A percentile compares a stretch with the other conserved stretches of the same genome.
Evolutionary conservation across 176 grass and related monocot genomes (phyloP).

Genomic region (Hyparrhenia diplandra): DNA sequence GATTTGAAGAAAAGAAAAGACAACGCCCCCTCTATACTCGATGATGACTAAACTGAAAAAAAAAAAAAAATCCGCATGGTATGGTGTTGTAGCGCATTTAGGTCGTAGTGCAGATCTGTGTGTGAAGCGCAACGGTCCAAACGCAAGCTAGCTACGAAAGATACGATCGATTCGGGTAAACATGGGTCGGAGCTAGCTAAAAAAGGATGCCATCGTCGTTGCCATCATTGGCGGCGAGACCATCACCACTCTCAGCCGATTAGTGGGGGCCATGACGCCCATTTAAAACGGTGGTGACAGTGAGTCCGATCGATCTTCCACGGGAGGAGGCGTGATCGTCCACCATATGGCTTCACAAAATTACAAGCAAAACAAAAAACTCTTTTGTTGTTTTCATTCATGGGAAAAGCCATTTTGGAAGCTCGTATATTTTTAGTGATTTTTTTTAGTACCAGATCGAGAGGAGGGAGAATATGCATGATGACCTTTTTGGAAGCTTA

Average conservation of each 20-base stretch:
- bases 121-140: slow-evolving; percentile 8
- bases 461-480: neutral
- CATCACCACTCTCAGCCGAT: neutral
- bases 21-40: neutral
- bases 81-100: neutral
- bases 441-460: neutral
- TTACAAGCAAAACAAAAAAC: neutral
- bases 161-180: neutral
- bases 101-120: neutral
- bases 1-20: neutral
- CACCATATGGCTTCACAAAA: neutral
- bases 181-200: neutral
- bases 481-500: no score
- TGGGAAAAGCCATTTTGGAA: neutral
- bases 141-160: neutral
- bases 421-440: neutral
- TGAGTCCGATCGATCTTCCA: neutral
- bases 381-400: neutral
- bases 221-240: slow-evolving; percentile 32
- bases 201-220: slow-evolving; percentile 11
- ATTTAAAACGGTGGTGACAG: slow-evolving; percentile 22
- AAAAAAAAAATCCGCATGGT: neutral
- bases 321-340: neutral
- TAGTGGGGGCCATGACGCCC: slow-evolving; percentile 33
- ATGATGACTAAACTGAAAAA: neutral